Conservation (phyloP, 164 flowering plant genomes). For the Berberis vulgaris region DNA sequence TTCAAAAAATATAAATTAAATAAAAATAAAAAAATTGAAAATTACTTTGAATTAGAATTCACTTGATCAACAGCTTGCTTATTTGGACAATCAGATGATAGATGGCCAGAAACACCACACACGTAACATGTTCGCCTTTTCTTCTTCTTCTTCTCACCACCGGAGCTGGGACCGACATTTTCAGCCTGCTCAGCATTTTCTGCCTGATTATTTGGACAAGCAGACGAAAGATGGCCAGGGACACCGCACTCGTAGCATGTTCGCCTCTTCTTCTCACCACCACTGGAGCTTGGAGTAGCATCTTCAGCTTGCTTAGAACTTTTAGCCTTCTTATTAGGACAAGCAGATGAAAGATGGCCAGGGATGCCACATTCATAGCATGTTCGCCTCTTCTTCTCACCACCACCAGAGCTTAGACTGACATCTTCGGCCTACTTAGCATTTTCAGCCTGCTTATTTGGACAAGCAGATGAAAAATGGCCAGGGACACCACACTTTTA, state of each 20-base stretch:
- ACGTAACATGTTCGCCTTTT: conserved; percentile 1
- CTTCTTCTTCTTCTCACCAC: conserved; percentile 1
- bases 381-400: not conserved
- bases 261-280: not conserved
- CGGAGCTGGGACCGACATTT: not conserved
- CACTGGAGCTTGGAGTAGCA: too few species aligned
- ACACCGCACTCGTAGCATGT: conserved; percentile 1
- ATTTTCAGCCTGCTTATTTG: conserved; percentile 31
- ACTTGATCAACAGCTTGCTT: not conserved
- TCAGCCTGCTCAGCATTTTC: not conserved
- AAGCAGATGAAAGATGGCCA: not conserved
- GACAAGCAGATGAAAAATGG: conserved; percentile 72
- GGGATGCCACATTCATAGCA: conserved; percentile 2
- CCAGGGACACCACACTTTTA: conserved; percentile 74
- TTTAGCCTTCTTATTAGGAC: not conserved
- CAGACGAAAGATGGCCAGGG: not conserved
- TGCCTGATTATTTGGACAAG: not conserved
- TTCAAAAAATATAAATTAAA: not conserved
- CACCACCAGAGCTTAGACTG: not conserved
- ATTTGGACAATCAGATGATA: not conserved
- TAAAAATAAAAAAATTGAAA: not conserved
- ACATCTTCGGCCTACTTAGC: not conserved
- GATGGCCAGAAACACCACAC: conserved; percentile 6
- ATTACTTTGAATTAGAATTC: not conserved
- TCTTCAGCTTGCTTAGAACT: too few species aligned